Conservation (phyloP, 208 protist species). For the Strigomonas culicis region DNA sequence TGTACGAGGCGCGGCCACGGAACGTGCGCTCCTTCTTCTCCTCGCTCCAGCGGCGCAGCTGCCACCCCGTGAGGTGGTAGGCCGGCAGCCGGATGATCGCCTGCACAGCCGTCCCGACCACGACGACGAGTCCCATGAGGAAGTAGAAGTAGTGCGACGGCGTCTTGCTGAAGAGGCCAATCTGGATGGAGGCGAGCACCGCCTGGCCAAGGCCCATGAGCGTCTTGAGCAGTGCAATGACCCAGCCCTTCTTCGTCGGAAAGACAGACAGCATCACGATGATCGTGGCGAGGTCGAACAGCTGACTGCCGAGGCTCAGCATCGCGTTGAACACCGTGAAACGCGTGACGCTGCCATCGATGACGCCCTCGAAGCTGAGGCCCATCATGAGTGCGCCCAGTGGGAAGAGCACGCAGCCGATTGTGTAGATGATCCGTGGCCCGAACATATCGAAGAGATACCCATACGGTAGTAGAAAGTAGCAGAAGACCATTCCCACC, state of each 20-base stretch:
- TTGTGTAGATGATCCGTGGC: constrained; percentile 24
- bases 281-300: constrained; percentile 46
- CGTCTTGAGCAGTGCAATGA: constrained; percentile 65
- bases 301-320: constrained; percentile 27
- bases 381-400: constrained; percentile 38
- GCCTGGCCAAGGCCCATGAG: constrained; percentile 59
- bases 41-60: constrained; percentile 26
- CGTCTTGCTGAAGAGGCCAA: constrained; percentile 44
- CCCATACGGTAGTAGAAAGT: constrained; percentile 39
- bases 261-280: constrained; percentile 60
- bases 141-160: constrained; percentile 54
- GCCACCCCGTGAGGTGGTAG: constrained; percentile 55
- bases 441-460: constrained; percentile 54
- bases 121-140: constrained; percentile 24
- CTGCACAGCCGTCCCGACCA: constrained; percentile 20
- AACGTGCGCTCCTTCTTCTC: constrained; percentile 19
- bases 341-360: constrained; percentile 26
- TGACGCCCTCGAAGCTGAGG: constrained; percentile 40
- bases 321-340: constrained; percentile 43
- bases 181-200: constrained; percentile 42
- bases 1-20: constrained; percentile 24
- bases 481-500: constrained; percentile 27
- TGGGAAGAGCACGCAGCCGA: constrained; percentile 25
- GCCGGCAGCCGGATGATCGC: constrained; percentile 44
- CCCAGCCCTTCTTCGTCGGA: constrained; percentile 39